Evolutionary conservation across 257 asterid genomes (phyloP), one percentile per base, ranked within the genome.

Genomic region (Solanum habrochaites): DNA sequence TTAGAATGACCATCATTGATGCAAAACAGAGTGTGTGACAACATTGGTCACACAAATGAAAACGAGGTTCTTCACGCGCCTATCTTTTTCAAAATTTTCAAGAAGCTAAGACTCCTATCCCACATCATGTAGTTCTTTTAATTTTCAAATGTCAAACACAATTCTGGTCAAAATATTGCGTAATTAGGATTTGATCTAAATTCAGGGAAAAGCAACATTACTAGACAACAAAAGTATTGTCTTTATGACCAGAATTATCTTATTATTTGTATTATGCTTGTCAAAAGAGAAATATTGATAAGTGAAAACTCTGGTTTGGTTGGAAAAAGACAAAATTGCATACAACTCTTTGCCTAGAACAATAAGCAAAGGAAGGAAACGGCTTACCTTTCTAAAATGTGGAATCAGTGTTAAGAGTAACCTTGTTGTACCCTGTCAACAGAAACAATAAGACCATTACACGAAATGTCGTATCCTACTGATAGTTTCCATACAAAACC

Each of bases 361-460:
- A 11, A 37, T 20, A 74, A 39, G 32, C 62, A 39, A 85, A 73
- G 74, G 75, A 64, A 23, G 2, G 73, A 89, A 72, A 14, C 25
- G 25, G 39, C 35, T 77, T 91, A 97, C 99, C 99, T 96, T 95
- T 91, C 99, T 89, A 91, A 97, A 97, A 89, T 96, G 95, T 16
- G 99, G 99, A 88, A 97, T 97, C 60, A 91, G 82, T 66, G 98
- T 97, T 86, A 96, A 86, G 91, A 97, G 86, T 89, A 97, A 94
- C 87, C 95, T 94, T 29, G 99, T 95, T 58, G 87, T 81, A 72
- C 99, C 99, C 99, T 97, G 98, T 82, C 27, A 85, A 89, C 37
- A 86, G 72, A 45, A 67, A 86, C 73, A 37, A 86, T 86, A 40
- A 87, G 88, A 69, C 83, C 71, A 45, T 43, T 43, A 25, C 25